Base-by-base conservation (phyloP, 495 filamentous ascomycete species). In the Penicillium longicatenatum region DNA sequence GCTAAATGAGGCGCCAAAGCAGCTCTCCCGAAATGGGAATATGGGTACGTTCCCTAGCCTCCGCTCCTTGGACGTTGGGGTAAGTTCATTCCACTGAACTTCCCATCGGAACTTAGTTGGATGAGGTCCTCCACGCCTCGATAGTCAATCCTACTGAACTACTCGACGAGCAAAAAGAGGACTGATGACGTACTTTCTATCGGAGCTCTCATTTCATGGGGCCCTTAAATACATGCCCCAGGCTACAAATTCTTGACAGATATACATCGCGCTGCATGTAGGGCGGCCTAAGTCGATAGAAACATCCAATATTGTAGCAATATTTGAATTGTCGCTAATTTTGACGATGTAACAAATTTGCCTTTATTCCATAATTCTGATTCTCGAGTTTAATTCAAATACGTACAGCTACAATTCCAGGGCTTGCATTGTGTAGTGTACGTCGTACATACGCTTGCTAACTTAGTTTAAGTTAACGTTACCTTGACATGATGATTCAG, bases 1-100 rank as follows among this genome's bases (percentile, higher is more conserved):
- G 14, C 35, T 48, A 22, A 41, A 52, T 51, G 54, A 42, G 46
- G 57, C 51, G 51, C 59, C 39, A 43, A 62, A 50, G 58, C 45
- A 60, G 24, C 50, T 50, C 30, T 42, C 66, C 58, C 35, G 48
- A 69, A 58, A 31, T 16, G 66, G 58, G 45, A 48, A 48, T 48
- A 39, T 39, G 37, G 14, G 14, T 39, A 17, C 16, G 6, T 17
- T 39, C 14, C 16, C 16, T n/a, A n/a, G 5, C 14, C 14, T 39
- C 37, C 14, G 16, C 37, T 39, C 4, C 17, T 39, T 39, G 2
- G 24, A 48, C 22, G 7, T 29, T 3, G 42, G 19, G 7, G 26
- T 5, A 21, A 12, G 21, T 17, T 47, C 2, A 31, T 29, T 17
- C 11, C 24, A 29, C 24, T 48, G 24, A 30, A 46, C 8, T 24